phyloP scores from a whole-genome alignment of 2,329 filamentous ascomycete genomes.

The Clonostachys chloroleuca region DNA sequence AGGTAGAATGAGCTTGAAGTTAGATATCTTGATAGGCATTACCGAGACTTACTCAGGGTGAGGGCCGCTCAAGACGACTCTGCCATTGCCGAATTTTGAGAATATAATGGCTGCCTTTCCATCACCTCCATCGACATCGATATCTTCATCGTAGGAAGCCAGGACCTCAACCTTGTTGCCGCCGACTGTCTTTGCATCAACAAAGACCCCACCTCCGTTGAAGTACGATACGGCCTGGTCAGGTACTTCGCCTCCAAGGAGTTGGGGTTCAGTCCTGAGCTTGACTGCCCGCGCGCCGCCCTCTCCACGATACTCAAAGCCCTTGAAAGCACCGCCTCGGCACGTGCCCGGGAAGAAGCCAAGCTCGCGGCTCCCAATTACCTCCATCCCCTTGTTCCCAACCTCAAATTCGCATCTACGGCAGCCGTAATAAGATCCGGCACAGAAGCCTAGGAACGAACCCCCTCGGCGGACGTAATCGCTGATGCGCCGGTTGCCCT shows the following conservation, averaged over 20 bases:
- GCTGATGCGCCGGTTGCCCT: constrained; percentile 78
- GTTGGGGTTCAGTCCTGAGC: constrained; percentile 59
- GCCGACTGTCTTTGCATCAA: constrained; percentile 63
- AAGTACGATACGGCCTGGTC: constrained; percentile 75
- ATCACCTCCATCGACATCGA: constrained; percentile 72
- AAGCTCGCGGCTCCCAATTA: constrained; percentile 80
- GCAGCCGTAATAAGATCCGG: constrained; percentile 88
- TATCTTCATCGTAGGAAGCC: constrained; percentile 70
- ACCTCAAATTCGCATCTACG: constrained; percentile 87
- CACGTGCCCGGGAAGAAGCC: constrained; percentile 85
- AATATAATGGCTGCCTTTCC: constrained; percentile 77
- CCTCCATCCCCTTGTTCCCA: constrained; percentile 71
- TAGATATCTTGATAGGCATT: neutral
- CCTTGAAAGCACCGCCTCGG: constrained; percentile 79
- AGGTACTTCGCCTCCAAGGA: constrained; percentile 51
- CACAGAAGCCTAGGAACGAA: constrained; percentile 85
- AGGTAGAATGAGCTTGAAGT: constrained; percentile 5
- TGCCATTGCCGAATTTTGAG: constrained; percentile 76
- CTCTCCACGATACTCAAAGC: constrained; percentile 89
- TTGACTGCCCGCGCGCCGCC: constrained; percentile 70
- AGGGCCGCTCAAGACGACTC: constrained; percentile 75
- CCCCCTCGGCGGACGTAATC: constrained; percentile 86
- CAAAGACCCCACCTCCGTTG: constrained; percentile 92
- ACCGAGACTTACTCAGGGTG: constrained; percentile 71
- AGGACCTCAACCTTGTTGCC: constrained; percentile 72